Evolutionary conservation across 208 protist genomes (phyloP).

Genomic region (Giardia duodenalis): DNA sequence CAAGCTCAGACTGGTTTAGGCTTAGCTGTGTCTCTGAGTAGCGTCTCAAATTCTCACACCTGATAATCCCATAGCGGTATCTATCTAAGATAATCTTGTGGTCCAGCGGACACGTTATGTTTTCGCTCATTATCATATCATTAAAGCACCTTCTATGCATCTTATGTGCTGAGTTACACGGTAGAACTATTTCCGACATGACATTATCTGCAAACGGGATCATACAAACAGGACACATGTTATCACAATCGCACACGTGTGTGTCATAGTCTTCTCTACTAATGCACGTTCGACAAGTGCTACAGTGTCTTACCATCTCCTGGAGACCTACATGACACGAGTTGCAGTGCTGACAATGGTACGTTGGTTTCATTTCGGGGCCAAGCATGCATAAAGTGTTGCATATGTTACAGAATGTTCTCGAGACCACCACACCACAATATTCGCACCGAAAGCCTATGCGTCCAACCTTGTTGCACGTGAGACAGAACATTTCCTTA

Average conservation of each 20-base stretch:
- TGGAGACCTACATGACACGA: not conserved
- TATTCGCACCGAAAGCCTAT: not conserved
- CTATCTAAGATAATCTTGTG: conserved; percentile 11
- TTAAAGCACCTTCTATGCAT: not conserved
- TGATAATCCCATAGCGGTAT: not conserved
- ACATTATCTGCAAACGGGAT: not conserved
- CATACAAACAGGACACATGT: not conserved
- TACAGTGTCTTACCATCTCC: not conserved
- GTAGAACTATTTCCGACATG: not conserved
- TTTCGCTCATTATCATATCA: not conserved
- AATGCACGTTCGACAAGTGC: not conserved
- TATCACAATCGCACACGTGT: not conserved
- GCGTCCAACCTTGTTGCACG: not conserved
- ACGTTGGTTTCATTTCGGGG: not conserved
- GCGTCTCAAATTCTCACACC: too few species aligned
- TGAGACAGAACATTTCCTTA: not conserved
- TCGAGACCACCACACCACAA: not conserved
- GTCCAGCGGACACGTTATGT: not conserved
- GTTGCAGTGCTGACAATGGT: not conserved
- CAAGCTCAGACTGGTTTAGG: too few species aligned
- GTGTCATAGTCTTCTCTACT: not conserved
- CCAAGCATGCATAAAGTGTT: not conserved
- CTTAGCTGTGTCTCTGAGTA: too few species aligned
- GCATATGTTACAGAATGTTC: not conserved
- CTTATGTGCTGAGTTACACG: not conserved